Evolutionary conservation across 306 rosid species (phyloP).

Genomic region (Malus orientalis): DNA sequence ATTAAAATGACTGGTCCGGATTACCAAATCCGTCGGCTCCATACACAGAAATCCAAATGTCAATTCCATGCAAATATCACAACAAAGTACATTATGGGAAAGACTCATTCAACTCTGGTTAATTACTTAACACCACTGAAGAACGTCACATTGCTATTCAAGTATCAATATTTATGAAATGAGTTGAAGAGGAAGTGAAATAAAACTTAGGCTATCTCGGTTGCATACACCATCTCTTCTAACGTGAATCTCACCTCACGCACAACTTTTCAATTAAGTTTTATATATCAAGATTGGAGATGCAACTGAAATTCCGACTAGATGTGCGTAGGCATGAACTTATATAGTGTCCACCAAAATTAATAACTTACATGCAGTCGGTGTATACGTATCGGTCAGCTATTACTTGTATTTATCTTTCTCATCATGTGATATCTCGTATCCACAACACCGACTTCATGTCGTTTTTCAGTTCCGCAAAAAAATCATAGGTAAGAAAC

Average conservation of each 20-base stretch:
- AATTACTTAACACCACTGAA: not conserved
- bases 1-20: too few relatives aligned
- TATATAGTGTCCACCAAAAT: too few relatives aligned
- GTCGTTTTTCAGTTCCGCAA: not conserved
- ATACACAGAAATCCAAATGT: fast-evolving
- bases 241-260: not conserved
- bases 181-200: not conserved
- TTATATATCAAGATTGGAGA: too few relatives aligned
- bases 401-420: not conserved
- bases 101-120: not conserved
- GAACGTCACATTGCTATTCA: not conserved
- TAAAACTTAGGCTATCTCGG: not conserved
- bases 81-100: not conserved
- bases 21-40: fast-evolving
- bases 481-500: not conserved
- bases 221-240: not conserved
- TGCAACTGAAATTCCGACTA: too few relatives aligned
- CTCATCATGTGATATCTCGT: not conserved
- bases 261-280: not conserved
- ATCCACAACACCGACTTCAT: not conserved
- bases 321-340: not conserved
- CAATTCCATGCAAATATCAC: not conserved
- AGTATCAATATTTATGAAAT: too few relatives aligned
- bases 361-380: too few relatives aligned
- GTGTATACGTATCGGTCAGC: not conserved